A percentile compares a stretch with the other conserved stretches of the same genome.
Conservation (phyloP, 163 green algal genomes). For the Trebouxia gelatinosa region DNA sequence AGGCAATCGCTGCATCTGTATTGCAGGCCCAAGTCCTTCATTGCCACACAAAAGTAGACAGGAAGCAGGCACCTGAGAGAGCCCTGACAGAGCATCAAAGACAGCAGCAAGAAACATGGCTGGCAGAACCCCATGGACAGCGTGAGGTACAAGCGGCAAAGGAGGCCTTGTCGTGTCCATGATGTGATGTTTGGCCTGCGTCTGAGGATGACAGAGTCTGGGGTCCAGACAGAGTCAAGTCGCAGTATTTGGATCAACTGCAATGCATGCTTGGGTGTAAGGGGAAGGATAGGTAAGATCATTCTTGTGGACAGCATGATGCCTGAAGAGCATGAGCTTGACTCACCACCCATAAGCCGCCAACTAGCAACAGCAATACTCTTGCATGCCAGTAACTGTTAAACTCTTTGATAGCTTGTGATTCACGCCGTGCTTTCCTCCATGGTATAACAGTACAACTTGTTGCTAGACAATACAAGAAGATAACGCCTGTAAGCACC, state of each 20-base stretch:
- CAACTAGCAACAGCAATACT: slow-evolving; percentile 12
- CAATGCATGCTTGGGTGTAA: background rate
- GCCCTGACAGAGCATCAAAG: slow-evolving; percentile 34
- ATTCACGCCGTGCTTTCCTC: background rate
- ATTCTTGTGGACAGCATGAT: background rate
- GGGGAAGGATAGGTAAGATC: background rate
- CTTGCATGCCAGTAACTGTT: slow-evolving; percentile 34
- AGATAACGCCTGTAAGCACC: slow-evolving; percentile 25
- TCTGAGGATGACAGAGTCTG: slow-evolving; percentile 11
- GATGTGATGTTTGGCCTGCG: slow-evolving; percentile 15
- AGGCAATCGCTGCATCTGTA: no score
- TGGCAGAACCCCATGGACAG: slow-evolving; percentile 38
- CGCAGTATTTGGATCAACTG: slow-evolving; percentile 38
- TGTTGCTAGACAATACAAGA: slow-evolving; percentile 30
- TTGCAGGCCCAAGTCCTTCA: no score
- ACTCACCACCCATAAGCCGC: slow-evolving; percentile 36
- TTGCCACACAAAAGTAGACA: no score
- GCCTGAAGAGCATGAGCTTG: background rate
- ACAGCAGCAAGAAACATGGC: slow-evolving; percentile 35
- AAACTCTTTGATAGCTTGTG: slow-evolving; percentile 21
- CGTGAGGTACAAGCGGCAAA: slow-evolving; percentile 41
- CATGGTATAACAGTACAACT: slow-evolving; percentile 27
- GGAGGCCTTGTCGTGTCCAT: slow-evolving; percentile 28
- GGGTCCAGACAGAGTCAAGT: slow-evolving; percentile 34
- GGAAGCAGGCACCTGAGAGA: slow-evolving; percentile 40